Conservation (phyloP, 2,329 filamentous ascomycete genomes). For the Aureobasidium sp. region DNA sequence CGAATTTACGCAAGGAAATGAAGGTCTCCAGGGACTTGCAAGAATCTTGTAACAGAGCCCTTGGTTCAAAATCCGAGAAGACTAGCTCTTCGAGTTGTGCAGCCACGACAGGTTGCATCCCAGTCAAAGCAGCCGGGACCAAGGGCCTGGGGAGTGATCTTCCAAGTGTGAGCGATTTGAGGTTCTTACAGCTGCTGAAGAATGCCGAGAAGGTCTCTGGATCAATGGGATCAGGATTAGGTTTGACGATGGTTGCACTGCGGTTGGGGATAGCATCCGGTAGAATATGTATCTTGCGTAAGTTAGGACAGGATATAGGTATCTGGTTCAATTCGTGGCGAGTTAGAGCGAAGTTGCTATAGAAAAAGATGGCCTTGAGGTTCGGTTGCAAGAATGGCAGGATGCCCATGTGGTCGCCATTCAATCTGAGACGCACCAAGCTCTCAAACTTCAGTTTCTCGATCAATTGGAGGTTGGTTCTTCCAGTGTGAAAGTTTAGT, state of each 20-base stretch:
- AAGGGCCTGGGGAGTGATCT: neutral
- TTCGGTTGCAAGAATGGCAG: neutral
- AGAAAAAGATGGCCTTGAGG: neutral
- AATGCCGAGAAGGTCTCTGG: neutral
- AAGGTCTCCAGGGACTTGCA: neutral
- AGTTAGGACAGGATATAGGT: neutral
- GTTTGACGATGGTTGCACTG: neutral
- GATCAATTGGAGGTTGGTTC: neutral
- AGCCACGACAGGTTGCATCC: neutral
- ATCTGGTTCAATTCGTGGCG: neutral
- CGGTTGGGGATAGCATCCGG: neutral
- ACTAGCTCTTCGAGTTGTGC: neutral
- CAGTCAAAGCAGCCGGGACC: neutral
- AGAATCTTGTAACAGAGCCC: neutral
- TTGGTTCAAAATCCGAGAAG: neutral
- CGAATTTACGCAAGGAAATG: neutral
- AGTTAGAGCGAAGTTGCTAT: neutral
- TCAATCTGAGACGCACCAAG: neutral
- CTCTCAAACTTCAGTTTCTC: neutral
- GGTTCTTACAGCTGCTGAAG: neutral
- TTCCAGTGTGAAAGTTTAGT: neutral
- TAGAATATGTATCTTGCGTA: neutral
- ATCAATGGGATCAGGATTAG: neutral
- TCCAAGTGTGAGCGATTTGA: neutral
- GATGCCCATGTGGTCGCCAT: neutral